Evolutionary conservation across 2,329 filamentous ascomycete genomes (phyloP), one percentile per base, ranked within the genome.

Genomic region (Beauveria medogensis): DNA sequence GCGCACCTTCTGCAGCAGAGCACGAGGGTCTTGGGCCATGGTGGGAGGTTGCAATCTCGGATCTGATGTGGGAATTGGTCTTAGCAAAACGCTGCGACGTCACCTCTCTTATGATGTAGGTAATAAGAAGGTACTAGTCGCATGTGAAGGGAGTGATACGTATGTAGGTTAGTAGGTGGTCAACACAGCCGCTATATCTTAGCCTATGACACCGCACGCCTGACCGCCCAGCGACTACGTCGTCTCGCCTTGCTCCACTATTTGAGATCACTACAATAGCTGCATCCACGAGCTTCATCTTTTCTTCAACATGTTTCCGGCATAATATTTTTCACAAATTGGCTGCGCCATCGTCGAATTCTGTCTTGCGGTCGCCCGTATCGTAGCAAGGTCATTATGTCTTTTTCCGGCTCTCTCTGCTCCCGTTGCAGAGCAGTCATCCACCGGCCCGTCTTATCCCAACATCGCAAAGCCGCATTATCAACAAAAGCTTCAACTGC

Each of bases 1-100:
- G 64, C 71, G 64, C 69, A 91, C 89, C 82, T 92, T 91, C 75
- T 92, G 88, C 53, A 93, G 80, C 61, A 94, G 80, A 65, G 85
- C 87, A 72, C 88, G 85, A 64, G 90, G 90, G 74, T 93, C 90
- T 79, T 89, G 85, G 64, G 87, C 80, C 88, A 92, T 92, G 69
- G 37, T 67, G 64, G 60, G 55, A 18, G 34, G 56, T 64, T 16
- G 44, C 16, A 34, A 9, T 41, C 20, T 34, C 26, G 5, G 12
- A 44, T 46, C 16, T 28, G 59, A 7, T 24, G 34, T 14, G 34
- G 20, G 10, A 20, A 43, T 28, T 47, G 18, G 2, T 59, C n/a
- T 41, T 28, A 18, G n/a, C 2, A 22, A 50, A 47, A 37, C 10
- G 14, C 30, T 41, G 30, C 43, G 34, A 50, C 24, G 18, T 50